Conservation (phyloP, 768 basidiomycete species). For the Paxillus rubicundulus region DNA sequence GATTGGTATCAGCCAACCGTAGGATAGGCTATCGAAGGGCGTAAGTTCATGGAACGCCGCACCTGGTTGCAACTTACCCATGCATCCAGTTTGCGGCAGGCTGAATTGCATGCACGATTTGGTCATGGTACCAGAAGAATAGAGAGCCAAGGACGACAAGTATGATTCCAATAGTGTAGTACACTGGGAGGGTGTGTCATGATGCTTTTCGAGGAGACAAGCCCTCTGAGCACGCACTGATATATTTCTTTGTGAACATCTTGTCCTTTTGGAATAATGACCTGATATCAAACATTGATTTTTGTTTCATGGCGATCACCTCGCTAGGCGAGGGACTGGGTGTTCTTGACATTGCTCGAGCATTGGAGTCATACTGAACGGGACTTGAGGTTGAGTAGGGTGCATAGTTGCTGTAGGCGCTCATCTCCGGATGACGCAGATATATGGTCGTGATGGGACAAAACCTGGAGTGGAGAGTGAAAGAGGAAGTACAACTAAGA, state of each 20-base stretch:
- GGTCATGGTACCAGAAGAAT: slow-evolving; percentile 59
- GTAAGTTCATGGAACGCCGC: background rate
- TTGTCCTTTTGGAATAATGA: slow-evolving; percentile 44
- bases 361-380: slow-evolving; percentile 14
- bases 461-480: background rate
- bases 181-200: slow-evolving; percentile 30
- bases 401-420: slow-evolving; percentile 11
- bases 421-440: slow-evolving; percentile 6
- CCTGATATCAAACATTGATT: slow-evolving; percentile 46
- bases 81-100: slow-evolving; percentile 49
- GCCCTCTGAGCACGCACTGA: slow-evolving; percentile 42
- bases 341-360: slow-evolving; percentile 36
- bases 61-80: slow-evolving; percentile 23
- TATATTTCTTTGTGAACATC: slow-evolving; percentile 55
- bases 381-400: slow-evolving; percentile 11
- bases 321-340: slow-evolving; percentile 70
- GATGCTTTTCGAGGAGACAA: background rate
- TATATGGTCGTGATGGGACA: background rate
- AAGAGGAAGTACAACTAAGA: background rate
- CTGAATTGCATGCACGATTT: slow-evolving; percentile 48
- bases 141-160: slow-evolving; percentile 50
- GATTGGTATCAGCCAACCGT: slow-evolving; percentile 78
- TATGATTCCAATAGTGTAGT: slow-evolving; percentile 49
- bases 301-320: slow-evolving; percentile 39
- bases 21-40: slow-evolving; percentile 38